Conservation (phyloP, 352 stramenopile genomes). For the Pythium angustatum region DNA sequence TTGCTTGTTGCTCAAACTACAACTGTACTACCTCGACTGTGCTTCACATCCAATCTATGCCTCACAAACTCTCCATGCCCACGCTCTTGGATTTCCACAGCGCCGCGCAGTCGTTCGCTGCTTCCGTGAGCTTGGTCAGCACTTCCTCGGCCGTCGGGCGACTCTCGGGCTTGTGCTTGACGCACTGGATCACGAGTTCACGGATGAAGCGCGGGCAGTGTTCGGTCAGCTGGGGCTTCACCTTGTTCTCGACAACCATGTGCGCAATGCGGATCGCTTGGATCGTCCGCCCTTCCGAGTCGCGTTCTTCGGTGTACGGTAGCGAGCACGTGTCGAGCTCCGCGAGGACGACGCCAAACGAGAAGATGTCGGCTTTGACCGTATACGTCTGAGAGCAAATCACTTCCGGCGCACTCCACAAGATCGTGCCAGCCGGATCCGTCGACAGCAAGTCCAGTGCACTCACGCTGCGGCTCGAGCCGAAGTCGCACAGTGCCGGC, state of each 20-base stretch:
- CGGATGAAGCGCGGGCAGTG: slow-evolving; percentile 44
- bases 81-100: slow-evolving; percentile 16
- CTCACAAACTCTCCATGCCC: neutral
- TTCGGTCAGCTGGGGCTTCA: slow-evolving; percentile 35
- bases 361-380: slow-evolving; percentile 55
- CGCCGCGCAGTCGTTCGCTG: slow-evolving; percentile 22
- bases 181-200: slow-evolving; percentile 38
- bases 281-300: slow-evolving; percentile 19
- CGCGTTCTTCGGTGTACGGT: slow-evolving; percentile 30
- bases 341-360: slow-evolving; percentile 53
- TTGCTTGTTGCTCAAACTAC: neutral
- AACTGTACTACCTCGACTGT: too few species aligned
- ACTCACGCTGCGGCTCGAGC: slow-evolving; percentile 33
- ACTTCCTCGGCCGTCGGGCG: slow-evolving; percentile 40
- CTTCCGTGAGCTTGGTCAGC: slow-evolving; percentile 24
- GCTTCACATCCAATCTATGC: too few species aligned
- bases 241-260: slow-evolving; percentile 32
- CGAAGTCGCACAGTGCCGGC: slow-evolving; percentile 52
- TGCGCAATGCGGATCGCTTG: slow-evolving; percentile 32
- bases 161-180: slow-evolving; percentile 36
- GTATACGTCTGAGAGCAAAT: slow-evolving; percentile 38
- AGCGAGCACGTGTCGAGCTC: slow-evolving; percentile 55
- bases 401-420: slow-evolving; percentile 60
- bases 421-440: slow-evolving; percentile 31
- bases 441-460: slow-evolving; percentile 27